Evolutionary conservation across 148 eudicot genomes (phyloP).

Genomic region (Heliamphora exappendiculata): DNA sequence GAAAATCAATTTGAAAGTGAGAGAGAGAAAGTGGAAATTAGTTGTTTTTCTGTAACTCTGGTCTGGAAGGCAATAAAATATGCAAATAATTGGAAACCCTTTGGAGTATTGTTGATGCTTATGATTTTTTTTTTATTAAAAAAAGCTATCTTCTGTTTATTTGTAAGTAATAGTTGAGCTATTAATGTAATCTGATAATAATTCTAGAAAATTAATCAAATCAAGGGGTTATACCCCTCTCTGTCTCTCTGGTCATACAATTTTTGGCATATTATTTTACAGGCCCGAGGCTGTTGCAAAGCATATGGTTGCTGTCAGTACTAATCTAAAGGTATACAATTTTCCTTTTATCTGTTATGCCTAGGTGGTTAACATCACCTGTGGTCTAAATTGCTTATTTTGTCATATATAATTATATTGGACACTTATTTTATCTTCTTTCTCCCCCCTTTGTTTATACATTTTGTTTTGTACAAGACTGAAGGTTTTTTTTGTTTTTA

Average conservation of each 20-base stretch:
- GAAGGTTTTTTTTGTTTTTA: not conserved
- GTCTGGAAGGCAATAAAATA: not conserved
- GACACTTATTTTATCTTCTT: not conserved
- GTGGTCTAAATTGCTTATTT: not conserved
- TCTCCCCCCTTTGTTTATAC: not conserved
- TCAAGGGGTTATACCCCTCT: not conserved
- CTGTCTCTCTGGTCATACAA: conserved; percentile 3
- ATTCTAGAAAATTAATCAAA: not conserved
- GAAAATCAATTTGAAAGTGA: not conserved
- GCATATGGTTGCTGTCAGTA: conserved; percentile 99
- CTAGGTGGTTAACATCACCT: not conserved
- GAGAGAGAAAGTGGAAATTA: not conserved
- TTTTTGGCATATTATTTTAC: conserved; percentile 15
- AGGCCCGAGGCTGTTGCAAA: conserved; percentile 92
- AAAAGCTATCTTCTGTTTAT: not conserved
- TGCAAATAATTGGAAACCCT: not conserved
- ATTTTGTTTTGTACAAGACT: not conserved
- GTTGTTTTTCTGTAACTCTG: not conserved
- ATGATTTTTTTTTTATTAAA: not conserved
- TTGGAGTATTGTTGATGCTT: not conserved
- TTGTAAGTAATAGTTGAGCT: not conserved
- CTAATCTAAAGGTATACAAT: conserved; percentile 65
- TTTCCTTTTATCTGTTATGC: conserved; percentile 12
- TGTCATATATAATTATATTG: not conserved
- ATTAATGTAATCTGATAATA: not conserved